Evolutionary conservation across 352 stramenopile species (phyloP).

Genomic region (Pythium rishiriense): DNA sequence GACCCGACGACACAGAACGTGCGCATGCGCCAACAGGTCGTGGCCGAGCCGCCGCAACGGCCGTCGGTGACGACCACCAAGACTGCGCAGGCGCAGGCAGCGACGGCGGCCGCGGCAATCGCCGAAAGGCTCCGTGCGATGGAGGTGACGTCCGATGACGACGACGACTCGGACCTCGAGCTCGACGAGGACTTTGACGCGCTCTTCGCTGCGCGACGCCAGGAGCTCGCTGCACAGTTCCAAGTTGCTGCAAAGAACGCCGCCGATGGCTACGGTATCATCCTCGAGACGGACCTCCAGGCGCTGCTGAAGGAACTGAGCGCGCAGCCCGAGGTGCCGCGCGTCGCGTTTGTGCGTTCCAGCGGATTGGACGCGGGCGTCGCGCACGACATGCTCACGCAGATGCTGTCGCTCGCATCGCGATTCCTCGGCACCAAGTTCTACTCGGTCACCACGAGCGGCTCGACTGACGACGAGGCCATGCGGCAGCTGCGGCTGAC

Average conservation of each 20-base stretch:
- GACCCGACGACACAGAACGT: constrained; percentile 57
- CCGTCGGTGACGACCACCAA: constrained; percentile 1
- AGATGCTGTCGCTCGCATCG: constrained; percentile 46
- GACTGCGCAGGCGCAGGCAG: constrained; percentile 7
- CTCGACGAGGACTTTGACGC: constrained; percentile 46
- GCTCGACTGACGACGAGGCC: constrained; percentile 26
- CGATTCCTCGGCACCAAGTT: constrained; percentile 65
- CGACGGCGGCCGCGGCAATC: constrained; percentile 5
- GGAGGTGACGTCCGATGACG: constrained; percentile 22
- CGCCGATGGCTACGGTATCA: constrained; percentile 52
- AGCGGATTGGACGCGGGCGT: constrained; percentile 5
- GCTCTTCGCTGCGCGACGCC: constrained; percentile 39
- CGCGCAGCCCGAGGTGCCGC: constrained; percentile 35
- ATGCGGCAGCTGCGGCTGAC: constrained; percentile 42
- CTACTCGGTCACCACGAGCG: constrained; percentile 31
- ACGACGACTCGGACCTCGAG: constrained; percentile 39
- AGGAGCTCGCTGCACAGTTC: constrained; percentile 52
- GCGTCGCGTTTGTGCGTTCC: constrained; percentile 42
- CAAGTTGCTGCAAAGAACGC: constrained; percentile 43
- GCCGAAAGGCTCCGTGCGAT: constrained; percentile 11
- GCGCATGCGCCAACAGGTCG: constrained; percentile 59
- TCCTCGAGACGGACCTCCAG: constrained; percentile 33
- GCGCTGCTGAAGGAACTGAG: constrained; percentile 43
- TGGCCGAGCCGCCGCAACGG: constrained; percentile 34
- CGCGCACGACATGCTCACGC: constrained; percentile 33